phyloP scores from a whole-genome alignment of 768 basidiomycete genomes.

The Panaeolus papilionaceus region DNA sequence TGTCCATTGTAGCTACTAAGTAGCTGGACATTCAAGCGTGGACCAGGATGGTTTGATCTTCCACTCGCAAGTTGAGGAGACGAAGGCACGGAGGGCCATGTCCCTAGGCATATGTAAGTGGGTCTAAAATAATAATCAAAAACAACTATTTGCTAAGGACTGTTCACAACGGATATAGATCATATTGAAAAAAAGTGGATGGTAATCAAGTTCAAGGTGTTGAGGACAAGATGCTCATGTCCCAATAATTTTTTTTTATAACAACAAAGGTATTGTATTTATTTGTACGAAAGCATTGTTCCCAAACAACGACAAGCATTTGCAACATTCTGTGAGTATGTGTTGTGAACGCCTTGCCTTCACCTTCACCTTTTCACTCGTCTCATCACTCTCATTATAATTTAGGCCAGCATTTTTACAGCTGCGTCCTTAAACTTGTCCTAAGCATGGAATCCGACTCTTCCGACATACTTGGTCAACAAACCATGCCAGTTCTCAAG shows the following conservation, averaged over 20 bases:
- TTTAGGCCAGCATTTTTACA: slow-evolving; percentile 7
- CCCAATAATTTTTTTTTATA: neutral
- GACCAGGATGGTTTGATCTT: slow-evolving; percentile 67
- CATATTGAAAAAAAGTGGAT: slow-evolving; percentile 21
- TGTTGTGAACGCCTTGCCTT: neutral
- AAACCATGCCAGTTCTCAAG: slow-evolving; percentile 45
- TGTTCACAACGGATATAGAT: slow-evolving; percentile 6
- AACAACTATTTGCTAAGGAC: slow-evolving; percentile 17
- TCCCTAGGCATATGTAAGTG: slow-evolving; percentile 81
- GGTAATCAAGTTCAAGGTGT: slow-evolving; percentile 21
- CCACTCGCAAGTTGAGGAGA: slow-evolving; percentile 81
- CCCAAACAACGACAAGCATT: slow-evolving; percentile 41
- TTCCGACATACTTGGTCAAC: slow-evolving; percentile 75
- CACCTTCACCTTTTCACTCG: slow-evolving; percentile 23
- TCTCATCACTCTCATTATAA: slow-evolving; percentile 9
- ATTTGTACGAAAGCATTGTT: slow-evolving; percentile 26
- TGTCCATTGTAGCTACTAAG: slow-evolving; percentile 54
- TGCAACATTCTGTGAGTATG: neutral
- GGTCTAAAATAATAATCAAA: slow-evolving; percentile 34
- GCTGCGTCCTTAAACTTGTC: slow-evolving; percentile 11
- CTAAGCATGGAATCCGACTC: slow-evolving; percentile 68
- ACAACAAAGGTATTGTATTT: neutral
- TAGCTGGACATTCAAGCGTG: slow-evolving; percentile 77
- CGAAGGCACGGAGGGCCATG: slow-evolving; percentile 78
- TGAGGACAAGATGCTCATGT: neutral